Base-by-base conservation (phyloP, 768 basidiomycete species). In the Cubamyces lactineus region DNA sequence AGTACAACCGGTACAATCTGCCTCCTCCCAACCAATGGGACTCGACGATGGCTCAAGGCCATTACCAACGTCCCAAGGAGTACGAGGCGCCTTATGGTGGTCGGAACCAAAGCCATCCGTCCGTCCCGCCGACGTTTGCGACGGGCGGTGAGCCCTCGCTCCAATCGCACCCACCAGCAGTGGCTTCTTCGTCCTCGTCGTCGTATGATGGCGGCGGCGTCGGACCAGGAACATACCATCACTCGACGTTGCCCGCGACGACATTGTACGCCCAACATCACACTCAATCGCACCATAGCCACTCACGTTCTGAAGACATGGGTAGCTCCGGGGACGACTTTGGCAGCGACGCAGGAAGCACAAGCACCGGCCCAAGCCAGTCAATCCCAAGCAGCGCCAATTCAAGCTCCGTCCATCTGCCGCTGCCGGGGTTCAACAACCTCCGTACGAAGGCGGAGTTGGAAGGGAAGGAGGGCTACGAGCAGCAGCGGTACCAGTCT, bases 371-470 rank as follows among this genome's bases (percentile, higher is more conserved):
- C 2, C 78, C 80, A n/a, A 82, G 83, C 11, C 84, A 61, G 24
- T 67, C 66, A 13, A 60, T 68, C 21, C 67, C 67, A 5, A 62
- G 62, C 48, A 68, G 83, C 46, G 84, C 85, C 12, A 65, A 80
- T 9, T 84, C 84, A 9, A 84, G 84, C 7, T 78, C 66, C 28
- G 75, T 79, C 11, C 85, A 86, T 63, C 78, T 85, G 4, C 85
- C 85, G 2, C 69, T 79, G 9, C 49, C 69, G 1, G 60, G 63
- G 0, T 59, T 62, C 59, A 24, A 70, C 26, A 58, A 77, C 66
- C 47, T 63, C 30, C 54, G 63, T 46, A 61, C 72, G 59, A 51
- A 68, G 65, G 58, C 53, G 63, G 55, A 70, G 70, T 15, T 46
- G 42, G 48, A 52, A 45, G 54, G 62, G 28, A 59, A 54, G 30